phyloP scores from a whole-genome alignment of 2,329 filamentous ascomycete species.

The Xylariaceae sp. region DNA sequence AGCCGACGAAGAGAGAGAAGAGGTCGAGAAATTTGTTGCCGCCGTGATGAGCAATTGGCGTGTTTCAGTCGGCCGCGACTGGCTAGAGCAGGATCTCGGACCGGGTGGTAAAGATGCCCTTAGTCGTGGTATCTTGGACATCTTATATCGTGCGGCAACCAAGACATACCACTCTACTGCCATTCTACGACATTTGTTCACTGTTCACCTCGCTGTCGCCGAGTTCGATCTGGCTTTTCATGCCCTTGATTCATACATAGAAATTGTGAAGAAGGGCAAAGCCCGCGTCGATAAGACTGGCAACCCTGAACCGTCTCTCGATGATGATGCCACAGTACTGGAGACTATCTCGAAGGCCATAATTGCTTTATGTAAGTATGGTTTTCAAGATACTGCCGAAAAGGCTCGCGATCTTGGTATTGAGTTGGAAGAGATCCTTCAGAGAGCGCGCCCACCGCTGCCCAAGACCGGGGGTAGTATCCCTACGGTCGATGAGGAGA shows the following conservation, averaged over 20 bases:
- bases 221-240: constrained; percentile 91
- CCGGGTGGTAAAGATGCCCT: constrained; percentile 72
- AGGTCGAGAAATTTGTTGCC: constrained; percentile 77
- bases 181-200: constrained; percentile 80
- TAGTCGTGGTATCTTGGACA: constrained; percentile 73
- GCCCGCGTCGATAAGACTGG: constrained; percentile 76
- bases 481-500: constrained; percentile 32
- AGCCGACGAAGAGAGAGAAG: constrained; percentile 70
- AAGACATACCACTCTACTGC: constrained; percentile 95
- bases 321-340: constrained; percentile 71
- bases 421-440: constrained; percentile 70
- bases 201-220: constrained; percentile 77
- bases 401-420: constrained; percentile 68
- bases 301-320: constrained; percentile 63
- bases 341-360: constrained; percentile 77
- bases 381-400: constrained; percentile 66
- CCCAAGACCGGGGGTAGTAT: constrained; percentile 28
- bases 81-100: constrained; percentile 76
- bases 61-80: constrained; percentile 70
- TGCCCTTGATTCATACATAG: constrained; percentile 85
- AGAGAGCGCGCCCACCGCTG: constrained; percentile 45
- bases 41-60: constrained; percentile 81
- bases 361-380: constrained; percentile 75
- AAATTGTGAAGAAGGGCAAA: constrained; percentile 80
- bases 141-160: constrained; percentile 82